Evolutionary conservation across 2,329 filamentous ascomycete genomes (phyloP), one percentile per base, ranked within the genome.

Genomic region (Erysiphe pulchra): DNA sequence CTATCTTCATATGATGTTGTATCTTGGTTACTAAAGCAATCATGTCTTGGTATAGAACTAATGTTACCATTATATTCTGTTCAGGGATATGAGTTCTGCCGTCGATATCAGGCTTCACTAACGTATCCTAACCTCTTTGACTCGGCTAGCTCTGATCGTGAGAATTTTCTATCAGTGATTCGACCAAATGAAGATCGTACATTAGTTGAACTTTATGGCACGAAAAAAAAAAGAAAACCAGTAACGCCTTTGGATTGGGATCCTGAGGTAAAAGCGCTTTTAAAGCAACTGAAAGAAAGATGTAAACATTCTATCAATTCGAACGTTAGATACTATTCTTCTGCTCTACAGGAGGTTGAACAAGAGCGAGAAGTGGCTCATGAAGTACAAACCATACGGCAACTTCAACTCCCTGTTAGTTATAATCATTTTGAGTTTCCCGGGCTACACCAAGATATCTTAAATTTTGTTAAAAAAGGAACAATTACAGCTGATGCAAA

Each of bases 1-100:
- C 6, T 43, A 43, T 18, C 40, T 14, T 54, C 53, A 2, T 0
- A 47, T 69, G 63, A 75, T 45, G 68, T 75, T 13, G 59, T 79
- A 1, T 52, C 55, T 5, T 80, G 77, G 77, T 63, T 80, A 0
- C 61, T 81, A 0, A 65, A 76, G 41, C 71, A 78, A 45, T 77
- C 73, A 0, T 80, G 76, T 47, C 56, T 61, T 10, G 64, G 59
- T 0, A 75, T 71, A 18, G 70, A 77, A 47, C 68, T 76, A 30
- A 55, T 79, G 0, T 67, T 70, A 43, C 62, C 67, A 0, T 60
- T 80, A 0, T 74, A 76, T 49, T 61, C 66, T 4, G 62, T 72
- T 0, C 75, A 81, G 53, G 73, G 75, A 0, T 56, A 61, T 1
- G 71, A 78, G 48, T 80, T 71, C 50, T 73, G 73, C 47, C 63